Conservation (phyloP, 129 eudicot genomes). For the Logfia minima region DNA sequence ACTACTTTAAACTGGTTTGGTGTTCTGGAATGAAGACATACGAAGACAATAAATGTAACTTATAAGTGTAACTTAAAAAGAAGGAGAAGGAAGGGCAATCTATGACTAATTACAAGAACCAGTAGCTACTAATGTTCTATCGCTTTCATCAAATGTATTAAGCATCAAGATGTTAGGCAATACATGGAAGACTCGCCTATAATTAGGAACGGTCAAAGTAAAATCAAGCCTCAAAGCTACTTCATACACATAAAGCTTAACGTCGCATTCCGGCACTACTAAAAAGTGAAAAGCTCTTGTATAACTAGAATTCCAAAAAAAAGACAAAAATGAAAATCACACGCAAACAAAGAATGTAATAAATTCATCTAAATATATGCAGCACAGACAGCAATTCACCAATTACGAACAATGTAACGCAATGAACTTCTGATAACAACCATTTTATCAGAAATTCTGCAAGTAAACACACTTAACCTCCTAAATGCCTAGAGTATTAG, state of each 20-base stretch:
- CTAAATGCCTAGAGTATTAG: not conserved
- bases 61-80: not conserved
- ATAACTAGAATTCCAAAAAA: not conserved
- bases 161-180: not conserved
- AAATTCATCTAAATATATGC: not conserved
- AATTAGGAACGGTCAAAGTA: not conserved
- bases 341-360: not conserved
- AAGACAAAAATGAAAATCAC: not conserved
- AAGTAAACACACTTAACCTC: not conserved
- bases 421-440: not conserved
- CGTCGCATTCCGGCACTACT: no score
- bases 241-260: not conserved
- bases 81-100: not conserved
- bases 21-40: not conserved
- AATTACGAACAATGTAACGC: not conserved
- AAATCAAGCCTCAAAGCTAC: not conserved
- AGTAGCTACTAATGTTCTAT: not conserved
- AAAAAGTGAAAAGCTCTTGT: not conserved
- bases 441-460: not conserved
- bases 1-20: not conserved
- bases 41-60: not conserved
- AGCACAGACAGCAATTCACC: not conserved
- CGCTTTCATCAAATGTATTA: not conserved
- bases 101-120: conserved; percentile 5
- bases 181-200: not conserved